These are phyloP conservation scores for Penicillium paxilli DNA, from an alignment of 495 filamentous ascomycete genomes.

Conservation along the genomic window DNA sequence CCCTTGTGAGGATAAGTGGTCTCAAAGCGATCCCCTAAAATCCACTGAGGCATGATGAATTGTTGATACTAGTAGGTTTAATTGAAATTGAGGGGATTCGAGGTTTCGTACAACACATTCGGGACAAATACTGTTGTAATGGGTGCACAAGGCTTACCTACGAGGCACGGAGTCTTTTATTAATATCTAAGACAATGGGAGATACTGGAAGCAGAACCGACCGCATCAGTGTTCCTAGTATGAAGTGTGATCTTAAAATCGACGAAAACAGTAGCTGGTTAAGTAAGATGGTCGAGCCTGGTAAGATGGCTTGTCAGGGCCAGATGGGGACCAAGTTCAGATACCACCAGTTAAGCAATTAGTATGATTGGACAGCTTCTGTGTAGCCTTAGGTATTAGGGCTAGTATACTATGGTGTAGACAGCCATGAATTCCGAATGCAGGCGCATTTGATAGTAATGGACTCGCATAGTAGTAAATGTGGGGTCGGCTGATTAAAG, in stretches of 20 bases:
- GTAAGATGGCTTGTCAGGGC: no score
- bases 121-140: not conserved
- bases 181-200: not conserved
- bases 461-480: no score
- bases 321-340: not conserved
- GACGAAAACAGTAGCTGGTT: slow-evolving; percentile 17
- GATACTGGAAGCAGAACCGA: not conserved
- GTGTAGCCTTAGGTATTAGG: no score
- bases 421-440: no score
- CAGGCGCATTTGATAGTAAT: no score
- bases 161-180: not conserved
- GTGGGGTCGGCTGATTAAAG: no score
- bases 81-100: not conserved
- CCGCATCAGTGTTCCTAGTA: slow-evolving; percentile 1
- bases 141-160: not conserved
- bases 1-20: slow-evolving; percentile 60
- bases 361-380: not conserved
- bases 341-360: not conserved
- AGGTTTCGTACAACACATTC: not conserved
- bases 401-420: no score
- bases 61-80: not conserved
- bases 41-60: slow-evolving; percentile 32
- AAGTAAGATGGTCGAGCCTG: not conserved
- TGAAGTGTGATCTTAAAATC: not conserved
- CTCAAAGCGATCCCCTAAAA: slow-evolving; percentile 39